These are phyloP conservation scores for Pestalotiopsis sp. DNA, from an alignment of 2,329 filamentous ascomycete species.

Conservation along the genomic window DNA sequence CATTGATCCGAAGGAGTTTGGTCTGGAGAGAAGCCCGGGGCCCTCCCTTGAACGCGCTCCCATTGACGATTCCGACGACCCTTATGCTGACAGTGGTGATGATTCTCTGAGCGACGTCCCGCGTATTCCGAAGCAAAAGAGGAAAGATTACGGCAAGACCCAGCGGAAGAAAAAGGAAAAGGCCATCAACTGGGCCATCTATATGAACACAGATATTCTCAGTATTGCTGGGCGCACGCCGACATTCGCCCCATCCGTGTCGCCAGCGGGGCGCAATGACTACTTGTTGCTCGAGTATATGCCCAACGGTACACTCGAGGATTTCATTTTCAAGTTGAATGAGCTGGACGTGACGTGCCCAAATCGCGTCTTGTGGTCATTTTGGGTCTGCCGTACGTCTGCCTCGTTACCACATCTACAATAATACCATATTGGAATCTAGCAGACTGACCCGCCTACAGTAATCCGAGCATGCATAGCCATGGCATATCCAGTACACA, in stretches of 20 bases:
- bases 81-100: not conserved
- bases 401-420: too few relatives aligned
- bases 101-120: not conserved
- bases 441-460: not conserved
- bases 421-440: not conserved
- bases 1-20: not conserved
- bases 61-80: not conserved
- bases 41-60: not conserved
- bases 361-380: constrained; percentile 3
- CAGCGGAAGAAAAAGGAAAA: not conserved
- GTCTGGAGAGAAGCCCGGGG: not conserved
- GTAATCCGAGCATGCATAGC: constrained; percentile 5
- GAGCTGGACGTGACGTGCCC: not conserved
- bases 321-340: not conserved
- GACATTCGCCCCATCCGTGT: not conserved
- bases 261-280: not conserved
- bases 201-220: not conserved
- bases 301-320: not conserved
- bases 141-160: not conserved
- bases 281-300: constrained; percentile 3
- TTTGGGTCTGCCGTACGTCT: constrained; percentile 7
- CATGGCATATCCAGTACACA: constrained; percentile 5
- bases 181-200: not conserved
- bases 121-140: not conserved
- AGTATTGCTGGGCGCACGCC: not conserved